Evolutionary conservation across 208 protist species (phyloP).

Genomic region (Sergeia podlipaevii): DNA sequence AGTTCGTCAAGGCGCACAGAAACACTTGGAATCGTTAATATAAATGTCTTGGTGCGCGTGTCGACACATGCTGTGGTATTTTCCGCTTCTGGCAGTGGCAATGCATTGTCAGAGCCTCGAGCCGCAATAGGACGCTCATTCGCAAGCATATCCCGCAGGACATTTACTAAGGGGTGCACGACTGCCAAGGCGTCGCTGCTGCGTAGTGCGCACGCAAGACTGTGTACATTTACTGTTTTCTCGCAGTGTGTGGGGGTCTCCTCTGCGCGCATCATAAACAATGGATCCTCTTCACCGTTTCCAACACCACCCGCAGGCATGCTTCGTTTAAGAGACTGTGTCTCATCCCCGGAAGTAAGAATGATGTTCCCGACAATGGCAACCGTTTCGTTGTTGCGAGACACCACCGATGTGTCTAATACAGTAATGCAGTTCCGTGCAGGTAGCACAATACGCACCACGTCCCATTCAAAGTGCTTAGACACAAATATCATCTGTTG

Average conservation of each 20-base stretch:
- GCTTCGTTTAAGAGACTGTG: constrained; percentile 8
- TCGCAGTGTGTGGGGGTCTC: too few relatives aligned
- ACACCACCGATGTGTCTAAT: constrained; percentile 14
- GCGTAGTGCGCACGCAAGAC: too few relatives aligned
- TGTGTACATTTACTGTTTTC: too few relatives aligned
- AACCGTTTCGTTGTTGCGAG: constrained; percentile 26
- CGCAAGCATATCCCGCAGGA: constrained; percentile 7
- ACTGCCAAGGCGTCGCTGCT: too few relatives aligned
- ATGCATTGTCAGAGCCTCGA: not conserved
- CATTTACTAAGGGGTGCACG: constrained; percentile 4
- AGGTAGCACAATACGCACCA: constrained; percentile 35
- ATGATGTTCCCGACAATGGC: constrained; percentile 23
- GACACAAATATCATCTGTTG: constrained; percentile 22
- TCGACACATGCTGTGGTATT: not conserved
- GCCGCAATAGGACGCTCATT: constrained; percentile 4
- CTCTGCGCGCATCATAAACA: too few relatives aligned
- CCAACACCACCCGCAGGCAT: not conserved
- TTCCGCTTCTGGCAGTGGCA: not conserved
- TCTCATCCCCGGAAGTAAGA: constrained; percentile 15
- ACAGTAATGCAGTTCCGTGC: constrained; percentile 21
- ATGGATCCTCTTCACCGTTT: not conserved
- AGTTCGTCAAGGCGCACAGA: constrained; percentile 21
- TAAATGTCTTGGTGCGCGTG: constrained; percentile 4
- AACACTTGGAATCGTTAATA: constrained; percentile 17
- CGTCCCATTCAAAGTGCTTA: constrained; percentile 36